Evolutionary conservation across 1,284 basidiomycete species (phyloP).

Genomic region (Thelephora terrestris): DNA sequence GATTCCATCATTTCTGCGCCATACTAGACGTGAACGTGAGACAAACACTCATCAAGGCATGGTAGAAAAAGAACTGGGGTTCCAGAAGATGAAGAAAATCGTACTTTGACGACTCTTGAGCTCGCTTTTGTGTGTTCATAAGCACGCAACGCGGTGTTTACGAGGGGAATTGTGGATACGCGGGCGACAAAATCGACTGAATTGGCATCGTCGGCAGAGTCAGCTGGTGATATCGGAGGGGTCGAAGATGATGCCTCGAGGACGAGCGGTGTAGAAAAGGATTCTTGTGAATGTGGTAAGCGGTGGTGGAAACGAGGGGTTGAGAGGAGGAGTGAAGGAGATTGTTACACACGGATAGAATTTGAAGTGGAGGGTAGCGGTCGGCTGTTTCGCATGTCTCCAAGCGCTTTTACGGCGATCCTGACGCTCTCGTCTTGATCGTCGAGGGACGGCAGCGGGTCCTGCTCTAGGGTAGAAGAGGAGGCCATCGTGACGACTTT

Average conservation of each 20-base stretch:
- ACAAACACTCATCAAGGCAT: neutral
- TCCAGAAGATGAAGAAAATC: constrained; percentile 6
- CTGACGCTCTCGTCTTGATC: constrained; percentile 46
- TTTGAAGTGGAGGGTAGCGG: constrained; percentile 15
- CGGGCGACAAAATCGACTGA: constrained; percentile 37
- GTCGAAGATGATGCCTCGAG: constrained; percentile 10
- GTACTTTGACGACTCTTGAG: constrained; percentile 70
- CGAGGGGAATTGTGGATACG: constrained; percentile 42
- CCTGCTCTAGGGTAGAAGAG: neutral
- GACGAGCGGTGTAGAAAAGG: constrained; percentile 3
- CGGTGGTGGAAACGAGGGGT: constrained; percentile 24
- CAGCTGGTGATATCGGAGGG: neutral
- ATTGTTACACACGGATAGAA: constrained; percentile 17
- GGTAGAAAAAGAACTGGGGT: constrained; percentile 2
- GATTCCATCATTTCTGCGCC: constrained; percentile 85
- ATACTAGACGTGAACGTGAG: constrained; percentile 38
- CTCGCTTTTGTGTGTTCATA: constrained; percentile 74
- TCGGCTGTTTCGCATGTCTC: constrained; percentile 51
- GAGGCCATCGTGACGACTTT: too few species aligned
- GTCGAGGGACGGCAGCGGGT: constrained; percentile 15
- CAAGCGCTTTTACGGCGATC: constrained; percentile 59
- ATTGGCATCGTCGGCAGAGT: constrained; percentile 5
- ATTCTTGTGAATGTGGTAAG: neutral
- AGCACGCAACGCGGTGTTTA: constrained; percentile 58
- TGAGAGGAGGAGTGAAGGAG: constrained; percentile 13